phyloP scores from a whole-genome alignment of 306 rosid species.

The Nissolia schottii region DNA sequence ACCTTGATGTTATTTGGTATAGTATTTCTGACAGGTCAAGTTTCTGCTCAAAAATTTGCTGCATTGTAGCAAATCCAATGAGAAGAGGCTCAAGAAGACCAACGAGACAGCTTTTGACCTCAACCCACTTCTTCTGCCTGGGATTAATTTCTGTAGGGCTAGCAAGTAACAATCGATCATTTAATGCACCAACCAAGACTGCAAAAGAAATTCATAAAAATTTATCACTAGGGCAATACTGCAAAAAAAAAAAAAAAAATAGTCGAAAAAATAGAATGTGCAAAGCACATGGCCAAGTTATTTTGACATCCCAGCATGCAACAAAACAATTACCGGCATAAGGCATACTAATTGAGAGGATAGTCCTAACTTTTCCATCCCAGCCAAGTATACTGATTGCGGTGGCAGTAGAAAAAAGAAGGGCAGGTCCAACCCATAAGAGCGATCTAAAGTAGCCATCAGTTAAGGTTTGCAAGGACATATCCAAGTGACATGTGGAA shows the following conservation, averaged over 20 bases:
- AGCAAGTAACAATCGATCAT: conserved; percentile 85
- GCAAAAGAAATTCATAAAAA: conserved; percentile 35
- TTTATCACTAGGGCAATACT: conserved; percentile 25
- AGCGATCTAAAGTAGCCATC: conserved; percentile 82
- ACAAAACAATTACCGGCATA: conserved; percentile 58
- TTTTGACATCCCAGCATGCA: conserved; percentile 13
- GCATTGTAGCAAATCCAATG: conserved; percentile 97
- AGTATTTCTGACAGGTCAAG: conserved; percentile 91
- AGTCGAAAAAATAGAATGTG: not conserved
- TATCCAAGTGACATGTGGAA: not conserved
- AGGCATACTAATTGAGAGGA: conserved; percentile 80
- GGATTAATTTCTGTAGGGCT: conserved; percentile 86
- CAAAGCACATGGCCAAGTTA: conserved; percentile 21
- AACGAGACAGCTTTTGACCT: conserved; percentile 92
- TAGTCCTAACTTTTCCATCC: conserved; percentile 95
- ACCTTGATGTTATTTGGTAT: conserved; percentile 98
- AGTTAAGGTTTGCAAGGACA: conserved; percentile 50
- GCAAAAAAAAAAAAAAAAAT: not conserved
- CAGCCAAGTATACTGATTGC: conserved; percentile 89
- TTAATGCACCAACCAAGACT: conserved; percentile 87
- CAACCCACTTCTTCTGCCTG: conserved; percentile 76
- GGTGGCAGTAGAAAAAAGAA: conserved; percentile 92
- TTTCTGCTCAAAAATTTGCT: conserved; percentile 89
- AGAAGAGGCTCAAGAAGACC: conserved; percentile 99
- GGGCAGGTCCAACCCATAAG: conserved; percentile 97